Base-by-base conservation (phyloP, 108 stramenopile genomes). In the Stephanodiscus triporus region DNA sequence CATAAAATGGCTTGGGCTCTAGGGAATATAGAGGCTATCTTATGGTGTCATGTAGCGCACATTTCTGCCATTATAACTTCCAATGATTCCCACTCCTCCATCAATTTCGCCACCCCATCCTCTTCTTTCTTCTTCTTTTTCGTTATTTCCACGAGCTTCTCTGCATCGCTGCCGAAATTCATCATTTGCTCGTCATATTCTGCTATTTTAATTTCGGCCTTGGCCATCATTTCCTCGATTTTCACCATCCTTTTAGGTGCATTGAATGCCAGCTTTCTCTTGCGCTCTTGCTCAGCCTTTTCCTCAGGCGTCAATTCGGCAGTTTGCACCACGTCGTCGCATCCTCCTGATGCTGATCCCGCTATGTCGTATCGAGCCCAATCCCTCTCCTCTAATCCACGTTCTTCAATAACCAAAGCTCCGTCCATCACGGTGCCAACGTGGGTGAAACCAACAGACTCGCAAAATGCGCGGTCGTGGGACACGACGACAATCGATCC, bases 401-500 rank as follows among this genome's bases (percentile, higher is more conserved):
- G 89, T 58, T 96, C 91, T 75, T 95, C 89, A 40, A 93, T 48
- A 24, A 72, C 47, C 19, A 93, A 70, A 6, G 29, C 67, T 3
- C 97, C 95, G 72, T 94, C 84, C 48, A 73, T 84, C 6, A 97
- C 92, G 0, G 96, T 94, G 0, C 83, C 91, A 10, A 96, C 93
- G 61, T 96, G 95, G 14, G 96, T 95, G 47, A 96, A 93, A 19
- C 89, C 88, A 27, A 97, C 84, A 16, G 84, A 75, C 13, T 95
- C 89, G 51, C 96, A 96, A 78, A 97, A 97, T 27, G 83, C 82
- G 51, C 88, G 81, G 86, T 97, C 96, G 70, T 97, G 97, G 9
- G 90, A 91, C 43, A 97, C 90, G 6, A 97, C 97, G 8, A 97
- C 92, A 32, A 97, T 62, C 4, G 94, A 85, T 7, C 94, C 97